Conservation (phyloP, 2,329 filamentous ascomycete species). For the Paraphaeosphaeria sporulosa region DNA sequence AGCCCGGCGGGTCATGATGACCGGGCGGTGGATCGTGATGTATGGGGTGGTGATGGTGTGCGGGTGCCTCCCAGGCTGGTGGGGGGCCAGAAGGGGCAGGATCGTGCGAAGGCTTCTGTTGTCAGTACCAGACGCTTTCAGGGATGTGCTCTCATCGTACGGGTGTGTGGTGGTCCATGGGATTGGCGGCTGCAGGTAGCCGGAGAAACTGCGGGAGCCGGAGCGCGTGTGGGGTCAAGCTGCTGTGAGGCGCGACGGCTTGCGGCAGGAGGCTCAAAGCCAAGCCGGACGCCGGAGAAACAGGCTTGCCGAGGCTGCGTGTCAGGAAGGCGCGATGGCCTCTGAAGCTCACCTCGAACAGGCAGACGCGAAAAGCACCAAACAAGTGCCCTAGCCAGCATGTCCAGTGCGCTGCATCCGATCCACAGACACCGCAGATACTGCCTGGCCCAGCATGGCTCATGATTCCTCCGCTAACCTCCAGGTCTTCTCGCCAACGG, state of each 20-base stretch:
- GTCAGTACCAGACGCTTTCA: constrained; percentile 12
- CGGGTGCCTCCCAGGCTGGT: constrained; percentile 4
- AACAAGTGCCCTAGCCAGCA: constrained; percentile 29
- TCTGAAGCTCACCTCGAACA: constrained; percentile 20
- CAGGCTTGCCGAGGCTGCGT: constrained; percentile 25
- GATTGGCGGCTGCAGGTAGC: not conserved
- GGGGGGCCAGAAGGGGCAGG: not conserved
- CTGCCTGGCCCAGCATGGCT: constrained; percentile 45
- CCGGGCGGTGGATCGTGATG: constrained; percentile 22
- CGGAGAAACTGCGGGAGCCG: not conserved
- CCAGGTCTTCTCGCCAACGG: constrained; percentile 71
- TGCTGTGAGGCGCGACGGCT: constrained; percentile 1
- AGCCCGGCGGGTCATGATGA: constrained; percentile 18
- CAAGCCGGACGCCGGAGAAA: constrained; percentile 17
- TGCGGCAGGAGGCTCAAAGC: no score
- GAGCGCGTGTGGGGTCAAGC: constrained; percentile 9
- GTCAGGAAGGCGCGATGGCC: constrained; percentile 26
- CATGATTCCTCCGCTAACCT: constrained; percentile 47
- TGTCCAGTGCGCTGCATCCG: constrained; percentile 33
- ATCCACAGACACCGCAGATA: constrained; percentile 24
- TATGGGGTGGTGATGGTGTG: constrained; percentile 10
- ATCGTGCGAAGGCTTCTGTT: constrained; percentile 12
- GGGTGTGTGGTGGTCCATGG: constrained; percentile 7
- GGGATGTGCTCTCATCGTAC: not conserved
- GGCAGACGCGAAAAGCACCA: constrained; percentile 26